These are phyloP conservation scores for Pythium volutum DNA, from an alignment of 352 stramenopile genomes.

Conservation along the genomic window DNA sequence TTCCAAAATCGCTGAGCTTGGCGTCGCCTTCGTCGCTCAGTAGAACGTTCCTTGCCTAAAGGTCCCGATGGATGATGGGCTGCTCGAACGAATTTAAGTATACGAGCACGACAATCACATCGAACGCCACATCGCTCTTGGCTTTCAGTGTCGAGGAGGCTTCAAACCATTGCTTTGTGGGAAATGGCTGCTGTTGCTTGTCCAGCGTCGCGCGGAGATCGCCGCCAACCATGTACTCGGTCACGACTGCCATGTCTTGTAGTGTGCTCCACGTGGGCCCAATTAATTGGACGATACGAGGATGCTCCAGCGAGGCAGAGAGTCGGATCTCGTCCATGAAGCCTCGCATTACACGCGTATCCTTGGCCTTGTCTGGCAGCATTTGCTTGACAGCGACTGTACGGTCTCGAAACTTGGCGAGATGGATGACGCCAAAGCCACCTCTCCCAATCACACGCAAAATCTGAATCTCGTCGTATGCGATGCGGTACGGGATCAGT, in stretches of 20 bases:
- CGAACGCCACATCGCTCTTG: no score
- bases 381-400: slow-evolving; percentile 26
- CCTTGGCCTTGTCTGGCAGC: slow-evolving; percentile 21
- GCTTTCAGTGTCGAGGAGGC: no score
- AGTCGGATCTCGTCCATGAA: slow-evolving; percentile 39
- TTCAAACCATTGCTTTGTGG: no score
- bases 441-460: slow-evolving; percentile 12
- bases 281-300: slow-evolving; percentile 37
- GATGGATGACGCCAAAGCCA: slow-evolving; percentile 23
- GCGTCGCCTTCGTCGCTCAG: no score
- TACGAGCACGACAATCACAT: no score
- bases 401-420: slow-evolving; percentile 3
- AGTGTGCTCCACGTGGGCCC: slow-evolving; percentile 34
- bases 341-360: slow-evolving; percentile 19
- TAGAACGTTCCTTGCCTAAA: no score
- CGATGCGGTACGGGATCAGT: slow-evolving; percentile 17
- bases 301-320: slow-evolving; percentile 32
- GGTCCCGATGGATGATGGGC: no score
- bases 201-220: no score
- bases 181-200: no score
- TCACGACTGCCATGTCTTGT: slow-evolving; percentile 29
- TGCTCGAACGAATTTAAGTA: no score
- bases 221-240: slow-evolving; percentile 32
- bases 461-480: slow-evolving; percentile 14
- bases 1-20: no score